Evolutionary conservation across 768 basidiomycete genomes (phyloP).

Genomic region (Pholiota molesta): DNA sequence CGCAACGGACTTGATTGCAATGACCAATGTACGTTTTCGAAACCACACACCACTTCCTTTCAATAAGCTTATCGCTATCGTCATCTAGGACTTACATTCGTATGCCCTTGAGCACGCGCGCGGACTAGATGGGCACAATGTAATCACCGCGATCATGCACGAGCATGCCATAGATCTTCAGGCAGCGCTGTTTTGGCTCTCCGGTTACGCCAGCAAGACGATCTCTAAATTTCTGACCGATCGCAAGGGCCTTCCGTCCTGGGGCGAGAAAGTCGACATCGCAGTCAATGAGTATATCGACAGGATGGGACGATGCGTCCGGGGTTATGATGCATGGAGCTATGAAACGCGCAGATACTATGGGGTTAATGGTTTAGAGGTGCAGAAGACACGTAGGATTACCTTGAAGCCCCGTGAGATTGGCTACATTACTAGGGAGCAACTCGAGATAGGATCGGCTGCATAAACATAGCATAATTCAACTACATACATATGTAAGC

Average conservation of each 20-base stretch:
- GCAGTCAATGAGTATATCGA: conserved; percentile 38
- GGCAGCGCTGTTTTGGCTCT: conserved; percentile 40
- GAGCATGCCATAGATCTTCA: conserved; percentile 41
- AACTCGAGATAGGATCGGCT: conserved; percentile 7
- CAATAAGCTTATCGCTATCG: neutral
- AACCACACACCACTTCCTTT: neutral
- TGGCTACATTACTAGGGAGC: conserved; percentile 23
- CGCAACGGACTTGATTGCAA: conserved; percentile 39
- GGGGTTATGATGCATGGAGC: conserved; percentile 53
- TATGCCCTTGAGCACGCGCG: conserved; percentile 33
- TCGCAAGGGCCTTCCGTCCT: conserved; percentile 38
- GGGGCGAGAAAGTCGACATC: conserved; percentile 42
- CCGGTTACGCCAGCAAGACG: conserved; percentile 38
- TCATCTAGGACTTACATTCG: conserved; percentile 29
- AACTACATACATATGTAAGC: too few species aligned
- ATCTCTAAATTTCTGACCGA: conserved; percentile 42
- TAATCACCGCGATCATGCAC: conserved; percentile 59
- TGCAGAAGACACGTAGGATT: conserved; percentile 19
- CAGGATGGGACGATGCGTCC: conserved; percentile 55
- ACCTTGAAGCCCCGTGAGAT: conserved; percentile 16
- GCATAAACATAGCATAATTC: too few species aligned
- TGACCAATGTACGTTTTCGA: conserved; percentile 33
- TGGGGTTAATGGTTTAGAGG: conserved; percentile 25
- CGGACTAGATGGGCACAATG: conserved; percentile 41
- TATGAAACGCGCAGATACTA: conserved; percentile 51